Evolutionary conservation across 1,284 basidiomycete genomes (phyloP), one percentile per base, ranked within the genome.

Genomic region (Ganoderma leucocontextum): DNA sequence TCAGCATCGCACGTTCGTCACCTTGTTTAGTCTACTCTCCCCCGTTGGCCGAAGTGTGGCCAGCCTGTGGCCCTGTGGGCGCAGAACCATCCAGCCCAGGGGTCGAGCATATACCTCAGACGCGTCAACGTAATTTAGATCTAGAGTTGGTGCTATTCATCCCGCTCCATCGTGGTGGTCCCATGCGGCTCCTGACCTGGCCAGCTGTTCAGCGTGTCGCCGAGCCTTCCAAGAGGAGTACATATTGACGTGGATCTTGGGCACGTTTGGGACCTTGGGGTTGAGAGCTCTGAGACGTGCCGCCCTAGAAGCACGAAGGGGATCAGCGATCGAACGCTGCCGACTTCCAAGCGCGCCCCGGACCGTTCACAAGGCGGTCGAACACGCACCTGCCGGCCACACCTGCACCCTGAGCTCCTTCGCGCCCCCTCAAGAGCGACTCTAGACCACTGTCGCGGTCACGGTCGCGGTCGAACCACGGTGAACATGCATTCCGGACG

Each of bases 301-400:
- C 29, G 41, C 42, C 36, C 49, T 62, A 62, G 65, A 66, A 58
- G 65, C 60, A 39, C 38, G n/a, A 38, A 39, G 12, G n/a, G n/a
- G 63, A 47, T 64, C 55, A 42, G 39, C 62, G 52, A 25, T 25
- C 22, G 38, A 33, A 55, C 49, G 49, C 57, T 59, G 36, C 55
- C 29, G 13, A 19, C 57, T 59, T 57, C 55, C 35, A 29, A 36
- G 17, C 55, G n/a, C 25, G n/a, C n/a, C n/a, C 36, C 36, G n/a
- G 15, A n/a, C 35, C 57, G 38, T 39, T 8, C 57, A 59, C 57
- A n/a, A 41, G 36, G n/a, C 29, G 29, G 15, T n/a, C 55, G 35
- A 58, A 58, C 19, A 38, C 57, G 57, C 38, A 59, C 57, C 57
- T 59, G 36, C n/a, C 33, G 33, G 33, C 55, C 55, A 36, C 33